Evolutionary conservation across 768 basidiomycete genomes (phyloP).

Genomic region (Russula lepida): DNA sequence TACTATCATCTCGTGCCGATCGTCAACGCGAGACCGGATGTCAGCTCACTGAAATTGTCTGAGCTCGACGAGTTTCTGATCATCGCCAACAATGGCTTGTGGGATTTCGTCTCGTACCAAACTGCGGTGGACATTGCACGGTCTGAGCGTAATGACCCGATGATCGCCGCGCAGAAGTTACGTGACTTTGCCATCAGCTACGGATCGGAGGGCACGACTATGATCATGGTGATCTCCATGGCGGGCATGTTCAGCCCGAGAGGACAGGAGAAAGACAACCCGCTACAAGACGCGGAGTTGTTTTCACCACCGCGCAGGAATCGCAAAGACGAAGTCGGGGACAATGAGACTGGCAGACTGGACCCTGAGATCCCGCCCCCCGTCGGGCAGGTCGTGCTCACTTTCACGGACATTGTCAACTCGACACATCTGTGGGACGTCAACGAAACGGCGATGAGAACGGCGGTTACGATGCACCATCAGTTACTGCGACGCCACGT

Average conservation of each 20-base stretch:
- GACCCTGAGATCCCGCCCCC: slow-evolving; percentile 79
- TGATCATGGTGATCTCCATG: slow-evolving; percentile 95
- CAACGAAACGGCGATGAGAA: slow-evolving; percentile 83
- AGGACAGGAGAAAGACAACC: slow-evolving; percentile 40
- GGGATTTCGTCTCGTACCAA: slow-evolving; percentile 91
- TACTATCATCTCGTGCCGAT: slow-evolving; percentile 85
- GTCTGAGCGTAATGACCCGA: slow-evolving; percentile 57
- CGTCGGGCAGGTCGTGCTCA: slow-evolving; percentile 79
- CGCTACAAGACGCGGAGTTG: slow-evolving; percentile 36
- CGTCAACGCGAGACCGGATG: slow-evolving; percentile 82
- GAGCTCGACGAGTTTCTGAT: slow-evolving; percentile 94
- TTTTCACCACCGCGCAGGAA: slow-evolving; percentile 27
- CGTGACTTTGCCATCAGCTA: slow-evolving; percentile 96
- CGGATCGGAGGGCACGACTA: slow-evolving; percentile 85
- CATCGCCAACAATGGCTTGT: slow-evolving; percentile 85
- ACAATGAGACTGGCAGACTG: slow-evolving; percentile 54
- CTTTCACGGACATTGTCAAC: slow-evolving; percentile 97
- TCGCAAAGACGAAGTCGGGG: slow-evolving; percentile 43
- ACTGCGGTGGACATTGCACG: slow-evolving; percentile 95
- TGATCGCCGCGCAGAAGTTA: slow-evolving; percentile 93
- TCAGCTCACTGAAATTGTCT: slow-evolving; percentile 57
- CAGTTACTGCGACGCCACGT: slow-evolving; percentile 74
- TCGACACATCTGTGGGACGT: slow-evolving; percentile 96
- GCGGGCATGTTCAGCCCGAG: slow-evolving; percentile 61
- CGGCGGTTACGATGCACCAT: slow-evolving; percentile 88